Evolutionary conservation across 2,329 filamentous ascomycete species (phyloP).

Genomic region (Verticillium nubilum): DNA sequence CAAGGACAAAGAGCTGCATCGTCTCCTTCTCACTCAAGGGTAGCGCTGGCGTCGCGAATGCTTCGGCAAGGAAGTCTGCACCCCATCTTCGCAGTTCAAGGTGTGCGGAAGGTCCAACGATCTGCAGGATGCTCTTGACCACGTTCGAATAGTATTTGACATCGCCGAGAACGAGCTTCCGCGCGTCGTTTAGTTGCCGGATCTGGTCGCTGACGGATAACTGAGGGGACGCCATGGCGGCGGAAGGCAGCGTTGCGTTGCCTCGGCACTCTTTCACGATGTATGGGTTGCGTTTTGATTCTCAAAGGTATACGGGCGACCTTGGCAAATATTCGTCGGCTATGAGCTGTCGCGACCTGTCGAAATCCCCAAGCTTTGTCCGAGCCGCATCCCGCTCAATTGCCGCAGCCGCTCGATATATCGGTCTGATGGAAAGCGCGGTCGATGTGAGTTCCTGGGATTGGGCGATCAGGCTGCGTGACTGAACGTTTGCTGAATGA

Average conservation of each 20-base stretch:
- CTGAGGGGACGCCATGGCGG: conserved; percentile 44
- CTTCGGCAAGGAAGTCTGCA: conserved; percentile 90
- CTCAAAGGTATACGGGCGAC: not conserved
- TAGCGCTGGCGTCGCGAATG: conserved; percentile 87
- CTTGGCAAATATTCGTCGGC: conserved; percentile 2
- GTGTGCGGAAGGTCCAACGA: conserved; percentile 69
- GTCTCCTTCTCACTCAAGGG: conserved; percentile 73
- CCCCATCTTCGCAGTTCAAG: conserved; percentile 92
- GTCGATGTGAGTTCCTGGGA: not conserved
- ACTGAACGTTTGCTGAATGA: not conserved
- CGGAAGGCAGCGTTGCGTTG: not conserved
- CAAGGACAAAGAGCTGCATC: conserved; percentile 70
- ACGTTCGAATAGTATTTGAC: conserved; percentile 87
- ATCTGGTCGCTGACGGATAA: conserved; percentile 70
- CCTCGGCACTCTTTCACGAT: not conserved
- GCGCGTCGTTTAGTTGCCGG: conserved; percentile 82
- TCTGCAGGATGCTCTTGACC: conserved; percentile 86
- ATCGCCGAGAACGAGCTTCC: conserved; percentile 82
- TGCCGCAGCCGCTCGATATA: not conserved
- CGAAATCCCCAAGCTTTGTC: conserved; percentile 10
- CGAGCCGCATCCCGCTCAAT: conserved; percentile 6
- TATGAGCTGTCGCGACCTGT: conserved; percentile 12
- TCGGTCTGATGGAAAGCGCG: not conserved
- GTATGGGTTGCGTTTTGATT: not conserved
- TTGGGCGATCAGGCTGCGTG: not conserved